Base-by-base conservation (phyloP, 208 protist species). In the Trypanosoma caninum region DNA sequence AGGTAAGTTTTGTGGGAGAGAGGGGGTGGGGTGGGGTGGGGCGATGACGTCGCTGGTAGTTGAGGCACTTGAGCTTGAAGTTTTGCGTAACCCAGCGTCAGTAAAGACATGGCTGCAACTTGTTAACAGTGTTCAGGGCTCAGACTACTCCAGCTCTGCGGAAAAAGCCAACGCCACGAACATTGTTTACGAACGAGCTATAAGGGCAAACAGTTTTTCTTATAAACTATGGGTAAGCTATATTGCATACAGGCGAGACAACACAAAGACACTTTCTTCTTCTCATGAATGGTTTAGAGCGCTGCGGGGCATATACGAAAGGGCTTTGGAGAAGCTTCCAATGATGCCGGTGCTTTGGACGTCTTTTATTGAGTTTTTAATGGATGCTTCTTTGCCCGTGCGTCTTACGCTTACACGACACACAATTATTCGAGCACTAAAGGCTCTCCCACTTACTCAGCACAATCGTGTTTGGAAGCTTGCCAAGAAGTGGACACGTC, bases 141-240 rank as follows among this genome's bases (percentile, higher is more conserved):
- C 13, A 23, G 51, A 47, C 16, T 70, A 42, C 70, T 51, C 41
- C 1, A 68, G 78, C 46, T 38, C 38, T 3, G 67, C 60, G 8
- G 75, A 68, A 14, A 59, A 80, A 40, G 73, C 77, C 23, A 92
- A 92, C 47, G 78, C 79, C 11, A 72, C 87, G 4, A 84, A 80
- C 45, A 55, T 87, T 28, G 70, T 76, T 13, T 94, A 84, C 59
- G 88, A 94, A 57, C 79, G 88, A 11, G 82, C 84, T 1, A 30
- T 92, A 11, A 72, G 84, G 6, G 80, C 76, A 3, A 78, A 87
- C 22, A 70, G 80, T 14, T 78, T 76, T 16, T 94, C 87, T 8
- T 94, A 90, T 66, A 94, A 92, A 59, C 69, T 94, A 11, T 94
- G 88, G 85, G 70, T 50, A 57, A 62, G 58, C 25, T 94, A 94